Evolutionary conservation across 495 filamentous ascomycete species (phyloP), one percentile per base, ranked within the genome.

Genomic region (Penicillium samsonianum): DNA sequence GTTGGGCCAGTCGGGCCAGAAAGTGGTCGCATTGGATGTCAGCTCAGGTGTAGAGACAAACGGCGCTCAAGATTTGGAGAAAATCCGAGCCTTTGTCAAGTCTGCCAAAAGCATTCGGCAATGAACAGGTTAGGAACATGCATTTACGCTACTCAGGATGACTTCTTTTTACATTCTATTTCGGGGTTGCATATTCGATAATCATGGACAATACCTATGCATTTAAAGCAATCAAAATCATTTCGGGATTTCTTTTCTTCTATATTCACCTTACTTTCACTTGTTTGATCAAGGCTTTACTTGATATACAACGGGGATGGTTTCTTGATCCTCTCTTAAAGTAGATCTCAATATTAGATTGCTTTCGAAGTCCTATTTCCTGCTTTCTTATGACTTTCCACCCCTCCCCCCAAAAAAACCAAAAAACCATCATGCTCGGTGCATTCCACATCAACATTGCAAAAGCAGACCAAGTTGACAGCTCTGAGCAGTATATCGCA

Each of bases 21-120:
- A 85, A 64, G 83, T 98, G 4, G 75, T 90, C 37, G 92, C 86
- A 2, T 87, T 99, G 37, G 94, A 99, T 77, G 90, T 96, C 5
- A 96, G 91, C 67, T 95, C 90, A 64, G 94, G 94, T 0, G 91
- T 99, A 12, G 94, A 98, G 76, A 83, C 82, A 23, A 82, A 89
- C 61, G 94, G 93, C 9, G 71, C 77, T 65, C 95, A 99, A 67
- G 89, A 88, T 71, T 45, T 91, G 49, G 83, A 86, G 53, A 95
- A 90, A 77, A 97, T 99, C 55, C 75, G 78, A 59, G 84, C 76
- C 11, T 99, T 99, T 73, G 81, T 98, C 8, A 77, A 78, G 63
- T 84, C 83, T 41, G 90, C 85, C 1, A 96, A 92, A 74, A 69
- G 71, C 41, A 55, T 67, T 60, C 62, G 60, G 26, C 58, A 58